Conservation (phyloP, 768 basidiomycete genomes). For the Phaeotremella fagi region DNA sequence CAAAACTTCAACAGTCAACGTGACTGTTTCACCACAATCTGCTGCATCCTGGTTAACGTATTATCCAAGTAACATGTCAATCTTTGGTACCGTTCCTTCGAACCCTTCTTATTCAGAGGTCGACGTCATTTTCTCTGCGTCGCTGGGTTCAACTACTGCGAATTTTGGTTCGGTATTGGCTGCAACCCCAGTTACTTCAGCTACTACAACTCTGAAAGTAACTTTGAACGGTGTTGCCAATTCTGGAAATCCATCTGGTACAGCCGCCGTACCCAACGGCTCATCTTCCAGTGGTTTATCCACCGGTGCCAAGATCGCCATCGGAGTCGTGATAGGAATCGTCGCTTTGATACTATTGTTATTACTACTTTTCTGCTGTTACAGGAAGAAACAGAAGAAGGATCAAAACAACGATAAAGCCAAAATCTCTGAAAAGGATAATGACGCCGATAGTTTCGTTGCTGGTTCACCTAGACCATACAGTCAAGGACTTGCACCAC, state of each 20-base stretch:
- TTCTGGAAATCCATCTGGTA: constrained; percentile 19
- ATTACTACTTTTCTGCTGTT: constrained; percentile 41
- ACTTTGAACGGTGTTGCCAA: constrained; percentile 21
- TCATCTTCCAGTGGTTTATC: constrained; percentile 32
- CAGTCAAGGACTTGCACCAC: constrained; percentile 22
- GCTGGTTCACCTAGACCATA: constrained; percentile 40
- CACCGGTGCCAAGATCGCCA: constrained; percentile 42
- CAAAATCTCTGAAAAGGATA: constrained; percentile 6
- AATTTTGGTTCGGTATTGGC: constrained; percentile 4
- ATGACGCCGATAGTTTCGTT: constrained; percentile 42
- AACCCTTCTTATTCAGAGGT: constrained; percentile 22
- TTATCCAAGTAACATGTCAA: constrained; percentile 26
- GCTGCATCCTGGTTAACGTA: constrained; percentile 39
- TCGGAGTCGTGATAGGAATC: constrained; percentile 43
- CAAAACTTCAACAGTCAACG: constrained; percentile 23
- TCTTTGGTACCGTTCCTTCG: constrained; percentile 33
- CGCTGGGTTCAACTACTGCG: background rate
- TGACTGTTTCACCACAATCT: constrained; percentile 27
- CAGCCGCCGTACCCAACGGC: constrained; percentile 15
- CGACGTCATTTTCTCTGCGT: constrained; percentile 28
- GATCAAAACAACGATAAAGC: constrained; percentile 7
- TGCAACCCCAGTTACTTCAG: constrained; percentile 13
- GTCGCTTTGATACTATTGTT: constrained; percentile 31
- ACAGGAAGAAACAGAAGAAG: constrained; percentile 34
- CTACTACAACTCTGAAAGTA: constrained; percentile 25